Evolutionary conservation across 345 rosid species (phyloP).

Genomic region (Luvunga scandens): DNA sequence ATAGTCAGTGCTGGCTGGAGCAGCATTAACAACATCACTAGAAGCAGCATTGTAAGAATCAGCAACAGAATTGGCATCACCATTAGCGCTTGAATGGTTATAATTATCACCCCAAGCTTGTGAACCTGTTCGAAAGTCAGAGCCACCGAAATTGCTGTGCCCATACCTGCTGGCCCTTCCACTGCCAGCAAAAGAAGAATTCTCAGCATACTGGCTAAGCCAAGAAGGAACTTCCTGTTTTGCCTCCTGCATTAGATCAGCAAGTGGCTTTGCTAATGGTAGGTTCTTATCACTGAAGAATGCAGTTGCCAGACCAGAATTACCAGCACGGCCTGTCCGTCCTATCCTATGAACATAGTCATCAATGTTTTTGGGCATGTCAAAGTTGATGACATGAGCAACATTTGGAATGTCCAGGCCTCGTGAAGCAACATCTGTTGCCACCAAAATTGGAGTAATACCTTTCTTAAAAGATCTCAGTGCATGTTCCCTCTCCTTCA

Average conservation of each 20-base stretch:
- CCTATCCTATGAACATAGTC: conserved; percentile 62
- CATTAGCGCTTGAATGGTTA: conserved; percentile 13
- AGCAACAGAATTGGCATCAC: background rate
- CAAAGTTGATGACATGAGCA: conserved; percentile 55
- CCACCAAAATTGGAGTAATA: conserved; percentile 49
- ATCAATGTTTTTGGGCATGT: conserved; percentile 45
- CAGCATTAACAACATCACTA: background rate
- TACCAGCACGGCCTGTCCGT: conserved; percentile 57
- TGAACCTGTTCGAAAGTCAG: conserved; percentile 38
- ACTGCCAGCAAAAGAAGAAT: conserved; percentile 19
- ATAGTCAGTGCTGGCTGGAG: background rate
- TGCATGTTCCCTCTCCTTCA: conserved; percentile 54
- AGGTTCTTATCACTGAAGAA: conserved; percentile 45
- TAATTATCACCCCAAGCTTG: conserved; percentile 6
- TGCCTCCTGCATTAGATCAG: conserved; percentile 44
- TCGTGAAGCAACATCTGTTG: conserved; percentile 60
- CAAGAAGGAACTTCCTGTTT: conserved; percentile 48
- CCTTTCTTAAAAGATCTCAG: conserved; percentile 45
- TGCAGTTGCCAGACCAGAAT: conserved; percentile 49
- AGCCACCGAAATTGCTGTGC: conserved; percentile 40
- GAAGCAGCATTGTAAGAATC: conserved; percentile 6
- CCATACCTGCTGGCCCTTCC: conserved; percentile 5
- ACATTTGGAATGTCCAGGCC: conserved; percentile 53
- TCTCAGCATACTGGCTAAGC: conserved; percentile 36
- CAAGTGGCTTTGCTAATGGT: conserved; percentile 37